These are phyloP conservation scores for Purshia tridentata DNA, from an alignment of 306 rosid genomes.

Conservation along the genomic window DNA sequence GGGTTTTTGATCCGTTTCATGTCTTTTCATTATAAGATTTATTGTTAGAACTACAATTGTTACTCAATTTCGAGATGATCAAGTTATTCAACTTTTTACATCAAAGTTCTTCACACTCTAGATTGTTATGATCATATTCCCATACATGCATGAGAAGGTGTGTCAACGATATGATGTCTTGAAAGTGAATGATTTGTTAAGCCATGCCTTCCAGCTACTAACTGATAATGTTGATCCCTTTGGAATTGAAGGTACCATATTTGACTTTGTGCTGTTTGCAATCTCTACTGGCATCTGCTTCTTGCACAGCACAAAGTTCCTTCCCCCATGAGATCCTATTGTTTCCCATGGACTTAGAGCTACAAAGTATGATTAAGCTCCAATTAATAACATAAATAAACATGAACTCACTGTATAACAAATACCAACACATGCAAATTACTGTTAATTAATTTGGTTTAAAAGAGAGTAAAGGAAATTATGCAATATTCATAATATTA, in stretches of 20 bases:
- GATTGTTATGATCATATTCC: too few species aligned
- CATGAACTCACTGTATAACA: not conserved
- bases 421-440: too few species aligned
- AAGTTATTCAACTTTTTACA: too few species aligned
- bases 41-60: too few species aligned
- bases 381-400: not conserved
- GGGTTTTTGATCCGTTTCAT: too few species aligned
- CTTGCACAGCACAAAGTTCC: slow-evolving; percentile 58
- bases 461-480: too few species aligned
- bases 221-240: slow-evolving; percentile 26
- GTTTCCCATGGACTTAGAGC: slow-evolving; percentile 57
- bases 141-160: not conserved
- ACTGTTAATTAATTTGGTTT: too few species aligned
- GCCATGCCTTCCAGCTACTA: slow-evolving; percentile 52
- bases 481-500: too few species aligned
- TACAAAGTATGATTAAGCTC: slow-evolving; percentile 13
- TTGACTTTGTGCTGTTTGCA: slow-evolving; percentile 29
- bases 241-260: slow-evolving; percentile 35
- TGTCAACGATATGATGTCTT: slow-evolving; percentile 26
- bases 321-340: slow-evolving; percentile 48
- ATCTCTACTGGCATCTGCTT: slow-evolving; percentile 35
- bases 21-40: too few species aligned
- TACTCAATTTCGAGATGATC: too few species aligned
- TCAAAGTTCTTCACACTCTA: too few species aligned
- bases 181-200: slow-evolving; percentile 36